Conservation (phyloP, 1,284 basidiomycete genomes). For the Taiwanofungus camphoratus region DNA sequence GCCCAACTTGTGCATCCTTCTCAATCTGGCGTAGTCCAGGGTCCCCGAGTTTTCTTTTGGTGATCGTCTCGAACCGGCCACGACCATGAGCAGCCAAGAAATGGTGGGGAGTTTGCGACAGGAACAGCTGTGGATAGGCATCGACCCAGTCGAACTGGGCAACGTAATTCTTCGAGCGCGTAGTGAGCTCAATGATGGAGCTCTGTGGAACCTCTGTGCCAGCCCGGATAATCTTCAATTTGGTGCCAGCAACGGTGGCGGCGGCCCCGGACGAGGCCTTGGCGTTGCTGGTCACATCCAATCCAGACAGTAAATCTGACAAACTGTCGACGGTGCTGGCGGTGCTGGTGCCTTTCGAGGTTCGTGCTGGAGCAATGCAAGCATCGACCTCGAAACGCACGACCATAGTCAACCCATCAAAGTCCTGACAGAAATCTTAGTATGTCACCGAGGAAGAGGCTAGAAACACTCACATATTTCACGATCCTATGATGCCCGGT, state of each 20-base stretch:
- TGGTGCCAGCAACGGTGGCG: constrained; percentile 3
- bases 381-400: constrained; percentile 31
- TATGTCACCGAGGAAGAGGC: neutral
- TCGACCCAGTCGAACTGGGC: constrained; percentile 38
- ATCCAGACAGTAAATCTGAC: constrained; percentile 22
- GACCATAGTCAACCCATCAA: constrained; percentile 27
- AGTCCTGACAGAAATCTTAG: constrained; percentile 11
- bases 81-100: constrained; percentile 44
- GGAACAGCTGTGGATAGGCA: constrained; percentile 43
- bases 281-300: constrained; percentile 23
- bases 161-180: constrained; percentile 31
- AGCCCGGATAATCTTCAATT: constrained; percentile 33
- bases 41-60: constrained; percentile 34
- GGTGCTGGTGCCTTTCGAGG: neutral
- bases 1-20: constrained; percentile 24
- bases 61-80: constrained; percentile 39
- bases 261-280: neutral
- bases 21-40: constrained; percentile 28
- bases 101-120: constrained; percentile 49
- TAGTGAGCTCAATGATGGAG: constrained; percentile 43
- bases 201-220: constrained; percentile 36
- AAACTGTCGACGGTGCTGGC: constrained; percentile 28
- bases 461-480: constrained; percentile 36
- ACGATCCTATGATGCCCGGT: constrained; percentile 49
- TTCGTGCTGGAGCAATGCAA: constrained; percentile 13